Evolutionary conservation across 2,329 filamentous ascomycete genomes (phyloP), one percentile per base, ranked within the genome.

Genomic region (Sporothrix sp.): DNA sequence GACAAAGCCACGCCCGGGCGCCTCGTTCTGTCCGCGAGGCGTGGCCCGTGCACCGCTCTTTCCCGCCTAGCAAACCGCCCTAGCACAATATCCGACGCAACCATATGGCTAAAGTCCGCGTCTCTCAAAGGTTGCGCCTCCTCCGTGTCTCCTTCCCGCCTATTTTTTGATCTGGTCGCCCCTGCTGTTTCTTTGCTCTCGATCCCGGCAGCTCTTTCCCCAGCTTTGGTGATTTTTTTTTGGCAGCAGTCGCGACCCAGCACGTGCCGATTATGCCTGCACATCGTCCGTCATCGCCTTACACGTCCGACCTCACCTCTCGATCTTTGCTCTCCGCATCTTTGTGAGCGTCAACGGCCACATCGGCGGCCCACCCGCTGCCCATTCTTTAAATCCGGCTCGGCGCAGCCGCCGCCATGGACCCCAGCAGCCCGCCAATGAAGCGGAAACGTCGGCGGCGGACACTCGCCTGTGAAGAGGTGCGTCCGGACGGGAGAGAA

Each of bases 401-500:
- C 36, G n/a, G 13, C 39, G 33, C 30, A 21, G 20, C 40, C 48
- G 28, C 25, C 30, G 18, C 23, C 46, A 54, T 54, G 53, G 53
- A 54, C 9, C 37, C 25, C 28, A 27, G 45, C 18, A 36, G 23
- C 21, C 42, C 28, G 11, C 42, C 54, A 5, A 35, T 52, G 20
- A 57, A 58, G 53, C 55, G 53, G 37, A 58, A 58, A 39, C 54
- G 57, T 5, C 45, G 56, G 40, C 53, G 57, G 14, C 52, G 51
- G 23, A 54, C 6, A 32, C 69, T 69, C 6, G 67, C 69, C 1
- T 72, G 70, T 51, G 60, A 63, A 8, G 75, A 49, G 52, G 57
- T 58, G 32, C 43, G 52, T 42, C 20, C 18, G 16, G 4, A 7
- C 35, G 11, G 16, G 28, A 6, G n/a, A n/a, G n/a, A n/a, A n/a